Evolutionary conservation across 2,329 filamentous ascomycete species (phyloP).

Genomic region (Penicillium fuscoglaucum): DNA sequence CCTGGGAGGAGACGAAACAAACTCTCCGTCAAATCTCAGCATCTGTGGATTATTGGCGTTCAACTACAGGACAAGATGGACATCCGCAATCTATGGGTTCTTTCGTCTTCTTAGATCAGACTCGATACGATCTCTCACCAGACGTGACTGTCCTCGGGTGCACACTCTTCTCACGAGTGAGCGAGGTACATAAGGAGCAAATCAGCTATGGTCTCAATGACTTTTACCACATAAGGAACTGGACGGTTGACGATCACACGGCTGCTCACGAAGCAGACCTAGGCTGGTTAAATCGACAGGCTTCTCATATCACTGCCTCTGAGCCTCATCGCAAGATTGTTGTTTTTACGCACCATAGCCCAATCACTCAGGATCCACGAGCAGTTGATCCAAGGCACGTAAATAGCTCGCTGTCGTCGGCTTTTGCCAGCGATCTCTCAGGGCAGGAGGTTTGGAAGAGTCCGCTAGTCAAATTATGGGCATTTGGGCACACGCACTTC

Average conservation of each 20-base stretch:
- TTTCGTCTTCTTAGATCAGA: conserved; percentile 46
- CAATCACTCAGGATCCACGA: conserved; percentile 25
- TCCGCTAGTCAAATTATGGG: conserved; percentile 45
- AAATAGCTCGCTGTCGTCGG: conserved; percentile 36
- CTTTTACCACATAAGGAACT: conserved; percentile 51
- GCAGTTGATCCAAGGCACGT: conserved; percentile 35
- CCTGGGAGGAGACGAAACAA: conserved; percentile 27
- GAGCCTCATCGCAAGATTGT: conserved; percentile 40
- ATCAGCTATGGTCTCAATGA: conserved; percentile 53
- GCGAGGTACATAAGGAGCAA: conserved; percentile 34
- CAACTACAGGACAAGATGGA: conserved; percentile 2
- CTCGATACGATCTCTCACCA: conserved; percentile 39
- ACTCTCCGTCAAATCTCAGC: conserved; percentile 28
- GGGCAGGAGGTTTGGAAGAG: conserved; percentile 43
- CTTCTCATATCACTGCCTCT: conserved; percentile 28
- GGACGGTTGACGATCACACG: conserved; percentile 36
- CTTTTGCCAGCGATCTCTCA: conserved; percentile 47
- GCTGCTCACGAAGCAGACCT: conserved; percentile 37
- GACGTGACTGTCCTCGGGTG: conserved; percentile 48
- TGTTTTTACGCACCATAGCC: conserved; percentile 44
- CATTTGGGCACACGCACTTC: conserved; percentile 53
- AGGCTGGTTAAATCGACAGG: conserved; percentile 43
- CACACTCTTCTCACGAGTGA: conserved; percentile 53
- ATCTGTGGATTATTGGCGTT: conserved; percentile 18
- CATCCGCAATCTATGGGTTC: conserved; percentile 22